A percentile compares a stretch with the other conserved stretches of the same genome.
Conservation (phyloP, 139 green algal species). For the Cymbomonas tetramitiformis region DNA sequence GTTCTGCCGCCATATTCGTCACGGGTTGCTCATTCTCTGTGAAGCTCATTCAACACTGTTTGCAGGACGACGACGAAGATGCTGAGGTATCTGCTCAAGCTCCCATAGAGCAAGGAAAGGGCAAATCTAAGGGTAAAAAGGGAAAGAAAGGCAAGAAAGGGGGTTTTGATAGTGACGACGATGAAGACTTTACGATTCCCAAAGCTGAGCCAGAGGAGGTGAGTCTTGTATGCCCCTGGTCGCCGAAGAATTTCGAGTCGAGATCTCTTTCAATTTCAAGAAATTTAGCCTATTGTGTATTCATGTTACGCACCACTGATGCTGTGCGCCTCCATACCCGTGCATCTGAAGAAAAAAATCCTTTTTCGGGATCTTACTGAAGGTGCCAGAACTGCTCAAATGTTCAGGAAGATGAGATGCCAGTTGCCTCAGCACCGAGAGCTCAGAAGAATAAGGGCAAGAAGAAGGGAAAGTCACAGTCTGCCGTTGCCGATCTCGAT, state of each 20-base stretch:
- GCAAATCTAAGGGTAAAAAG: neutral
- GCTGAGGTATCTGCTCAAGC: neutral
- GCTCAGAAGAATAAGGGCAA: constrained; percentile 31
- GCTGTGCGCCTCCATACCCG: neutral
- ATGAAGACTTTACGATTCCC: constrained; percentile 24
- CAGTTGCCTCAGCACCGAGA: neutral
- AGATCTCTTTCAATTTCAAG: too few species aligned
- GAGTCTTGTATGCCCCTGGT: neutral
- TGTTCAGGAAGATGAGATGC: constrained; percentile 35
- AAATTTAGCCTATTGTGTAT: neutral
- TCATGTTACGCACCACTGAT: neutral
- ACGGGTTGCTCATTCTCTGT: too few species aligned
- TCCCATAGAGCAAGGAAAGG: constrained; percentile 9
- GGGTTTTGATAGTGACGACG: constrained; percentile 38
- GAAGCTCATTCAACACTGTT: too few species aligned
- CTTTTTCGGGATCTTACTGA: neutral
- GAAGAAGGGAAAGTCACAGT: constrained; percentile 25
- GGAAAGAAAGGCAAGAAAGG: neutral
- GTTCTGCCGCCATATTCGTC: too few species aligned
- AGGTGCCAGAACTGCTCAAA: neutral
- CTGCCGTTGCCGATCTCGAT: neutral
- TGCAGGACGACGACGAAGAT: constrained; percentile 11
- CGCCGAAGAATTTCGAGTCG: constrained; percentile 12
- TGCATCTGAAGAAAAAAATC: neutral
- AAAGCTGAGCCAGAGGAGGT: neutral